Evolutionary conservation across 805 yeast genomes (phyloP), one percentile per base, ranked within the genome.

Genomic region (Candida glaebosa): DNA sequence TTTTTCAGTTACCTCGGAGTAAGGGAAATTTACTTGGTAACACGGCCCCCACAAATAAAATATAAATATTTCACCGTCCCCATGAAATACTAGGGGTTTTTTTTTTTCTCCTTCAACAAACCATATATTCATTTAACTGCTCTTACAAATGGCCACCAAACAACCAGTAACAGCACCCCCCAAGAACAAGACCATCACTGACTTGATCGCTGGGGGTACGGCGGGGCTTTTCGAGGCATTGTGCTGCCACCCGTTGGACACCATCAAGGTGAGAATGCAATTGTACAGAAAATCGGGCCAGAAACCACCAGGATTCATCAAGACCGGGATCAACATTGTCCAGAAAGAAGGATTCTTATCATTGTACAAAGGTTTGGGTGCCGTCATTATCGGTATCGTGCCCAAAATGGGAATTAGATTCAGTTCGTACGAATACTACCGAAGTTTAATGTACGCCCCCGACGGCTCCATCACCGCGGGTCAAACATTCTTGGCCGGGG

Each of bases 361-460:
- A 3, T 76, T 91, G 18, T 91, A 91, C 71, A 90, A 91, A 63
- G 99, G 99, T 42, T 76, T 91, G 40, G 97, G 97, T 20, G 98
- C 99, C 17, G 99, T 91, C 44, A 87, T 89, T 45, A 86, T 91
- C 58, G 99, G 99, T 44, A 91, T 91, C 57, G 96, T 91, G 39
- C 99, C 99, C 43, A 91, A 91, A 63, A 91, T 91, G 99, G 98
- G 96, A 26, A 87, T 91, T 51, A 78, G 99, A 60, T 91, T 91
- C 71, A 84, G 96, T 32, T 86, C 97, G 3, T 91, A 89, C 61
- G 98, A 91, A 68, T 83, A 81, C 57, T 87, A 84, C 72, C 82
- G 95, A 66, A 73, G 81, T 9, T 62, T 79, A 43, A 73, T 91
- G 48, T 76, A 78, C 28, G 78, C 80, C 44, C 73, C 73, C 39